Base-by-base conservation (phyloP, 1,139 yeast genomes). In the Wickerhamiella pararugosa region DNA sequence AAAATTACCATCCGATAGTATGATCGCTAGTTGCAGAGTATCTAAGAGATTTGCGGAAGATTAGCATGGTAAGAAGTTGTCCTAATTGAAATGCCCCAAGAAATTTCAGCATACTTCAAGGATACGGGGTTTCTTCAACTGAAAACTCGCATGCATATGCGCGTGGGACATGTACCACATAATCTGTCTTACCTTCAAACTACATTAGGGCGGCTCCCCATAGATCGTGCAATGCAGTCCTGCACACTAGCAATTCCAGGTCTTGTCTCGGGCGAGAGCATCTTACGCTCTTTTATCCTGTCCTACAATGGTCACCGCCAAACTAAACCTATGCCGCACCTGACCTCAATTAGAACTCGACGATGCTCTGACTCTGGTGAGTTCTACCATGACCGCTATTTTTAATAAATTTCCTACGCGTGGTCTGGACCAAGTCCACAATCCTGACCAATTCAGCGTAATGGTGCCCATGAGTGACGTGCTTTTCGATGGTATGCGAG, bases 291-390 rank as follows among this genome's bases (percentile, higher is more conserved):
- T 2, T 62, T 63, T 42, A 62, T 67, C 49, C 65, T 66, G 48
- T 66, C 65, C 36, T 59, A 72, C 45, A 71, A 67, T 52, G 70
- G 69, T 40, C 71, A 67, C 49, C 59, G 72, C 47, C 58, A 64
- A 38, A 56, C 63, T 30, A 66, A 66, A 47, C 70, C 71, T 8
- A 62, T 68, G 6, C 21, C 53, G 30, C 54, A 55, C 39, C 52
- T 67, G 41, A 64, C 70, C n/a, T 64, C 69, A 11, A 43, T 58
- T 8, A 72, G 72, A 40, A 64, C 67, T 6, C 47, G 47, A 25
- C 55, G 59, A 41, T 65, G 61, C 46, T 56, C 51, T 43, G 52
- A 47, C 15, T 55, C 62, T 5, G 72, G 72, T 33, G 47, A 52
- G 30, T 65, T 58, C 50, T 62, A 56, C 54, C 58, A 66, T 44